phyloP scores from a whole-genome alignment of 208 protist genomes.

The Crithidia acanthocephali region DNA sequence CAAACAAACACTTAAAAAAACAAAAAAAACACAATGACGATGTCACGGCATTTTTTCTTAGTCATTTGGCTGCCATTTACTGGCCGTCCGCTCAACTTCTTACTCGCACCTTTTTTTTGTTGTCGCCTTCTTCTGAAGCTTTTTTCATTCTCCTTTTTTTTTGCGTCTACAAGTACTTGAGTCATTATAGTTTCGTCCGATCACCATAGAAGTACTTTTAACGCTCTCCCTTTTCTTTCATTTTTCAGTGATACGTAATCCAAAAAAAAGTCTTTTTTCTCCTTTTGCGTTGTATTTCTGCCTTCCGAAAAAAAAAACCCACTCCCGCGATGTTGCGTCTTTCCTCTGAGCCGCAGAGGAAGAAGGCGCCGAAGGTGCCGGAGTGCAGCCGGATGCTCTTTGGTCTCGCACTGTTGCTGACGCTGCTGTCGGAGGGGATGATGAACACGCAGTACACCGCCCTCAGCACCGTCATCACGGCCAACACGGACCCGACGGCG shows the following conservation, averaged over 20 bases:
- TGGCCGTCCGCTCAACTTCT: conserved; percentile 1
- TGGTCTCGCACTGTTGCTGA: conserved; percentile 45
- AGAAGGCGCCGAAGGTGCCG: conserved; percentile 10
- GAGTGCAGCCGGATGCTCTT: conserved; percentile 38
- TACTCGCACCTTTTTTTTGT: not conserved
- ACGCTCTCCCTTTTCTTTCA: conserved; percentile 1
- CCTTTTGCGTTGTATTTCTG: no score
- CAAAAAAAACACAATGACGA: not conserved
- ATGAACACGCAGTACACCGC: conserved; percentile 28
- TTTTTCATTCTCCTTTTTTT: not conserved
- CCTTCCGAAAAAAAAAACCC: no score
- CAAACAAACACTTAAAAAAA: conserved; percentile 1
- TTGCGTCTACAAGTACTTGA: not conserved
- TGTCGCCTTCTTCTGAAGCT: not conserved
- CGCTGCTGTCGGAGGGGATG: conserved; percentile 36
- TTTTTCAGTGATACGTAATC: not conserved
- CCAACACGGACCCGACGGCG: conserved; percentile 40
- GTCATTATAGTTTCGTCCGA: no score
- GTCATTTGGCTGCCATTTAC: conserved; percentile 7
- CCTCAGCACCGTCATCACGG: conserved; percentile 61
- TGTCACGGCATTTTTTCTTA: not conserved
- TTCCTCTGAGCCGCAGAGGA: conserved; percentile 11
- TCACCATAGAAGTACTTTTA: no score
- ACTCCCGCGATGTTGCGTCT: conserved; percentile 14
- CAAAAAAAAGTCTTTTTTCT: not conserved